Conservation (phyloP, 1,284 basidiomycete species). For the Boletus semigastroideus region DNA sequence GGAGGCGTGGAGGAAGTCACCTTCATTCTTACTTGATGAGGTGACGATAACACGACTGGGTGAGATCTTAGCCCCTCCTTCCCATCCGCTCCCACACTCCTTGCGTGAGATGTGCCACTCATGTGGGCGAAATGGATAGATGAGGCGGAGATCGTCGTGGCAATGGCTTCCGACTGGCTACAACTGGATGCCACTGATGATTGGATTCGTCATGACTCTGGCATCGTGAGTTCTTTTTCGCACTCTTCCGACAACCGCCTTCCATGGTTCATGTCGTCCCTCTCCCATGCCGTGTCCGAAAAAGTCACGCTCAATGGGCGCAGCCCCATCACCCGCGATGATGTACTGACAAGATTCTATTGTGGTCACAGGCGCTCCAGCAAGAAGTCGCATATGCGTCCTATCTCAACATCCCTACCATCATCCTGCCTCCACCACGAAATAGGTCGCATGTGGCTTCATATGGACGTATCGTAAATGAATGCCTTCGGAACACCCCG, state of each 20-base stretch:
- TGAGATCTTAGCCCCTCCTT: slow-evolving; percentile 36
- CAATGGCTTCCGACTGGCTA: slow-evolving; percentile 89
- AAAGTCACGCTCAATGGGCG: slow-evolving; percentile 27
- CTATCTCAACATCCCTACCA: slow-evolving; percentile 84
- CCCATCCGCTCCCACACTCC: slow-evolving; percentile 17
- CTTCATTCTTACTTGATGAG: slow-evolving; percentile 80
- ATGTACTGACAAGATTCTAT: slow-evolving; percentile 16
- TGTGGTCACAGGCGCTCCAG: slow-evolving; percentile 69
- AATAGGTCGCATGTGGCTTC: slow-evolving; percentile 85
- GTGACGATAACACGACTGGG: slow-evolving; percentile 86
- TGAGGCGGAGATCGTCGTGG: slow-evolving; percentile 79
- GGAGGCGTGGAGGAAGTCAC: slow-evolving; percentile 85
- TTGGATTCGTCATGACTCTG: slow-evolving; percentile 94
- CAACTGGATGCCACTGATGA: slow-evolving; percentile 93
- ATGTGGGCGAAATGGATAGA: slow-evolving; percentile 46
- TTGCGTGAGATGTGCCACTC: slow-evolving; percentile 24
- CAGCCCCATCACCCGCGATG: slow-evolving; percentile 11
- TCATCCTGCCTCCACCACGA: slow-evolving; percentile 88
- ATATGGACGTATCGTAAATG: slow-evolving; percentile 88
- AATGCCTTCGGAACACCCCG: slow-evolving; percentile 68
- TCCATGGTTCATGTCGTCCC: slow-evolving; percentile 7
- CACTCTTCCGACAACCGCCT: slow-evolving; percentile 9
- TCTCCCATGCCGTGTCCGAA: slow-evolving; percentile 18
- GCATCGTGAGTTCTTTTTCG: slow-evolving; percentile 67
- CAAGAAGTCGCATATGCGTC: slow-evolving; percentile 94